A percentile compares a stretch with the other conserved stretches of the same genome.
phyloP scores from a whole-genome alignment of 257 asterid genomes.

The Solanum chiquidenum region DNA sequence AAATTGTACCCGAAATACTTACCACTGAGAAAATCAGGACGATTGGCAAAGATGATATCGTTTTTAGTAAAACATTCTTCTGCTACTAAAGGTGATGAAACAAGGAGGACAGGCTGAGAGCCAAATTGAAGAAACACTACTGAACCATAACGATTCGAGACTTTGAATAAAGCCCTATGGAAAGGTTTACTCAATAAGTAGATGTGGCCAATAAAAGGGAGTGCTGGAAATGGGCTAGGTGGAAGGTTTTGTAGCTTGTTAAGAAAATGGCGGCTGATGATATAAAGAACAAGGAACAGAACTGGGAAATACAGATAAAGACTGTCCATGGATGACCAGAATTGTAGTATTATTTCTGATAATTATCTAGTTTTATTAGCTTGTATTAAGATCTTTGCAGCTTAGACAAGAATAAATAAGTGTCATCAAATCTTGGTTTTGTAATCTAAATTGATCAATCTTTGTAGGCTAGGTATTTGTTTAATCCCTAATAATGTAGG shows the following conservation, averaged over 20 bases:
- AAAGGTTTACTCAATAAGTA: slow-evolving; percentile 38
- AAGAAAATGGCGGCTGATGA: slow-evolving; percentile 7
- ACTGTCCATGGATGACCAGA: not conserved
- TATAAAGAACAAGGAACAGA: slow-evolving; percentile 11
- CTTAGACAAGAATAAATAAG: not conserved
- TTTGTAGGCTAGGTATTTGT: not conserved
- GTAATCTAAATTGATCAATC: not conserved
- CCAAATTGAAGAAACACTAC: slow-evolving; percentile 41
- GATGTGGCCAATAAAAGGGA: slow-evolving; percentile 55
- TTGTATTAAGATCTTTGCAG: not conserved
- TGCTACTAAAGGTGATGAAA: slow-evolving; percentile 43
- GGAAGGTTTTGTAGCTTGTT: slow-evolving; percentile 20
- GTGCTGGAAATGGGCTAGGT: slow-evolving; percentile 32
- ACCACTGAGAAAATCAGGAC: slow-evolving; percentile 35
- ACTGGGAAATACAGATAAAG: not conserved
- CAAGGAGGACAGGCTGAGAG: slow-evolving; percentile 33
- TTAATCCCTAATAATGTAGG: not conserved
- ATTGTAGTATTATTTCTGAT: slow-evolving; percentile 4
- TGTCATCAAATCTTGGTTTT: not conserved
- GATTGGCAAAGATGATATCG: slow-evolving; percentile 49
- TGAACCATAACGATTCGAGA: slow-evolving; percentile 33
- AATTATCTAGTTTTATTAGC: not conserved
- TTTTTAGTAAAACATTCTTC: slow-evolving; percentile 50
- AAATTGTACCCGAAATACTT: slow-evolving; percentile 38
- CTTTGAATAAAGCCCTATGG: slow-evolving; percentile 28